Base-by-base conservation (phyloP, 2,329 filamentous ascomycete genomes). In the Cladosporium sp. region DNA sequence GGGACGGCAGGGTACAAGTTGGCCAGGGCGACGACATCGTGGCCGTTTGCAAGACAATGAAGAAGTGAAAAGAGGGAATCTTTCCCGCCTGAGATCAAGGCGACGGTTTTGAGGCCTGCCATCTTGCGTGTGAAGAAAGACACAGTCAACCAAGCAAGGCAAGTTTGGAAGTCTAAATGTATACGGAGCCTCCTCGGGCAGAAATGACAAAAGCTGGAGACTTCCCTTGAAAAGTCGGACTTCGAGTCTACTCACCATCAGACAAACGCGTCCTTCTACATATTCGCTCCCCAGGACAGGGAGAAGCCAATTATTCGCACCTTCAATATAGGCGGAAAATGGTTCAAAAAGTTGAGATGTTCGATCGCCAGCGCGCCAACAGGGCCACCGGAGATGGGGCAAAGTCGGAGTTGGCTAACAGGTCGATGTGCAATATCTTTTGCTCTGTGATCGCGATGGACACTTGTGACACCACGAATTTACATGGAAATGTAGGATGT, bases 31-130 rank as follows among this genome's bases (percentile, higher is more conserved):
- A 96, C 80, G 40, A 98, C 75, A 55, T 79, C 78, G 69, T 97
- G 92, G 19, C 88, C 90, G 67, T 95, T 87, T 52, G 83, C 81
- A 57, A 89, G 76, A 69, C 91, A 96, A 73, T 98, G 93, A 52
- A 96, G 79, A 57, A 95, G 79, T 16, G 88, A 92, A 73, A 87
- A 97, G 68, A 98, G 85, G 57, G 92, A 96, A 73, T 98, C 93
- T 72, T 98, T 98, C 57, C 93, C 93, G 53, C 93, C 93, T 16
- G 93, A 98, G 57, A 98, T 85, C 55, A 98, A 77, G 43, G 88
- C 92, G 59, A 98, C 91, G 56, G 96, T 90, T 59, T 91, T 85
- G 7, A 80, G 65, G 13, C 50, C 20, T 8, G 57, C 43, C 65
- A 67, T 67, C 49, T 25, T n/a, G 12, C 2, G 38, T 27, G 19